These are phyloP conservation scores for Cystobasidiaceae sp. DNA, from an alignment of 1,284 basidiomycete genomes.

Conservation along the genomic window DNA sequence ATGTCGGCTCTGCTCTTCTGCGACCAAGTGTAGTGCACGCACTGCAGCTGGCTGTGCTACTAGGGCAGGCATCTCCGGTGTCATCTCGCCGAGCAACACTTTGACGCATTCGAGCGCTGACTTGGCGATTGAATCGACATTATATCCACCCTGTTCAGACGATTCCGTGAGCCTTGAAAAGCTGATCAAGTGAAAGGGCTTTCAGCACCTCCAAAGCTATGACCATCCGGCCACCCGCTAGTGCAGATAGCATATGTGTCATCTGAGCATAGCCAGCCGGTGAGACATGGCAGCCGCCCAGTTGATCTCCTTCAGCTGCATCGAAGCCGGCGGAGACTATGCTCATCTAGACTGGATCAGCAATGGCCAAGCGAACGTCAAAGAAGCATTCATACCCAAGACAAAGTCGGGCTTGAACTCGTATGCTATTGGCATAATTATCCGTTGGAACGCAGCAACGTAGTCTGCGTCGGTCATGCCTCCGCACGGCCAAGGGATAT, in stretches of 20 bases:
- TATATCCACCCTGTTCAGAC: constrained; percentile 78
- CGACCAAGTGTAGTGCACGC: constrained; percentile 80
- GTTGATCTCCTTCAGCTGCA: constrained; percentile 83
- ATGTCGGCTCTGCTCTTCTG: constrained; percentile 76
- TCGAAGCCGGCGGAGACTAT: constrained; percentile 96
- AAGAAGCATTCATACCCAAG: neutral
- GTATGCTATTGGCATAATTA: constrained; percentile 94
- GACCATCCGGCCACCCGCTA: constrained; percentile 82
- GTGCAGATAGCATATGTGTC: constrained; percentile 90
- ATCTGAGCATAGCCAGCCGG: constrained; percentile 97
- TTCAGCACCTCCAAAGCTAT: constrained; percentile 79
- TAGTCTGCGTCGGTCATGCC: constrained; percentile 96
- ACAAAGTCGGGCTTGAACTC: constrained; percentile 95
- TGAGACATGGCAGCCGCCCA: constrained; percentile 84
- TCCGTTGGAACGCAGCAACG: constrained; percentile 87
- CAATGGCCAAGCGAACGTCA: constrained; percentile 48
- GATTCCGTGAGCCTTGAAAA: constrained; percentile 4
- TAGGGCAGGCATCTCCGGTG: constrained; percentile 64
- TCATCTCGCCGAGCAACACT: constrained; percentile 77
- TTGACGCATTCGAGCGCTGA: constrained; percentile 82
- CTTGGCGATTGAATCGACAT: constrained; percentile 77
- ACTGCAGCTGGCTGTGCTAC: constrained; percentile 70
- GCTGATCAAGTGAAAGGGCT: neutral
- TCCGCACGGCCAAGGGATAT: constrained; percentile 85
- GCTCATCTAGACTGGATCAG: constrained; percentile 24